These are phyloP conservation scores for Metschnikowia matae DNA, from an alignment of 805 yeast genomes.

Conservation along the genomic window DNA sequence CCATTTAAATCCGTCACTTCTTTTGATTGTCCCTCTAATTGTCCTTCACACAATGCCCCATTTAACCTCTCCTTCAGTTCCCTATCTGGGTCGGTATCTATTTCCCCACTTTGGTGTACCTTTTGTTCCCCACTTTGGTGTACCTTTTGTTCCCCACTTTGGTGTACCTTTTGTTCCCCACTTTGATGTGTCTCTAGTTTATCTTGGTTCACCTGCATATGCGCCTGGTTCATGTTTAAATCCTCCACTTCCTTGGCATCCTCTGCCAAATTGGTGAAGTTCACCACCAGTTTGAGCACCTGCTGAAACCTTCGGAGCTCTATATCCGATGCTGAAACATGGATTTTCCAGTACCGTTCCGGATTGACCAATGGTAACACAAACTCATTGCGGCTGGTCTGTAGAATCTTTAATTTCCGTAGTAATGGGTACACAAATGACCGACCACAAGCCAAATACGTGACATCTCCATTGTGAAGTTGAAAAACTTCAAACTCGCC, in stretches of 20 bases:
- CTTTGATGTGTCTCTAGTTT: neutral
- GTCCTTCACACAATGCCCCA: no score
- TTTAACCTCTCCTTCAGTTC: no score
- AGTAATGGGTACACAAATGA: conserved; percentile 70
- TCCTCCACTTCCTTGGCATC: neutral
- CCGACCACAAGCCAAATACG: conserved; percentile 62
- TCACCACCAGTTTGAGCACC: conserved; percentile 39
- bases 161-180: neutral
- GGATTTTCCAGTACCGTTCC: conserved; percentile 66
- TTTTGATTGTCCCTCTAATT: no score
- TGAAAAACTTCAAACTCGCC: conserved; percentile 60
- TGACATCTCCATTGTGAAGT: conserved; percentile 52
- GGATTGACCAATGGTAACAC: conserved; percentile 69
- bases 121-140: neutral
- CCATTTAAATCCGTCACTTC: no score
- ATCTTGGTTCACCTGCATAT: no score
- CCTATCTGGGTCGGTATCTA: no score
- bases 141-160: no score
- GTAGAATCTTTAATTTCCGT: conserved; percentile 56
- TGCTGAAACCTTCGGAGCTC: conserved; percentile 27
- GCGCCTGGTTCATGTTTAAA: neutral
- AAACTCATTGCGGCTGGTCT: conserved; percentile 46
- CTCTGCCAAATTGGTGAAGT: conserved; percentile 37
- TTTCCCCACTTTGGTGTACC: no score
- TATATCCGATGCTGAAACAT: conserved; percentile 29